Conservation (phyloP, 176 grass and related monocot species). For the Elymus sibiricus region DNA sequence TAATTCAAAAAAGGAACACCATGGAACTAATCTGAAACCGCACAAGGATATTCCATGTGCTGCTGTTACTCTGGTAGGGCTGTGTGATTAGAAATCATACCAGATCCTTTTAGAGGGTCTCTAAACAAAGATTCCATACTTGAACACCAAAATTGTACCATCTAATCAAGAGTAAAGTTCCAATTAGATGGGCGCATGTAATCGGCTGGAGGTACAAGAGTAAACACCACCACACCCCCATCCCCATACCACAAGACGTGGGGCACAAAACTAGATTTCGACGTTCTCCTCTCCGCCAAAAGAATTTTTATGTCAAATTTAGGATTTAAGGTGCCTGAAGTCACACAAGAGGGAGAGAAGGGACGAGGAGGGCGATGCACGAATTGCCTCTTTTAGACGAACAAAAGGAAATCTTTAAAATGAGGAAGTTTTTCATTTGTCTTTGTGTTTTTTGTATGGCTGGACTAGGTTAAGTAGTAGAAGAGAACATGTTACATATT, state of each 20-base stretch:
- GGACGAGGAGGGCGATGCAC: too few species aligned
- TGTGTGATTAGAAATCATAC: not conserved
- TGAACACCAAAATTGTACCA: not conserved
- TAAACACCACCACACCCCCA: too few species aligned
- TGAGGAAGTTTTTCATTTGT: not conserved
- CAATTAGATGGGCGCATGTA: not conserved
- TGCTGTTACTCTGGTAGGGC: not conserved
- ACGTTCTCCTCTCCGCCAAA: too few species aligned
- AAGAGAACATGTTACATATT: not conserved
- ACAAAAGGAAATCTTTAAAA: conserved; percentile 8
- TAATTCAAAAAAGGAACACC: not conserved
- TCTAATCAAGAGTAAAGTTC: not conserved
- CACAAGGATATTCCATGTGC: not conserved
- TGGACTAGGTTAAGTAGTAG: not conserved
- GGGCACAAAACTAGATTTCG: too few species aligned
- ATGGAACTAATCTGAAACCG: not conserved
- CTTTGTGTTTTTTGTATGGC: not conserved
- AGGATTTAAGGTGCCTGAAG: too few species aligned
- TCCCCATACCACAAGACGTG: too few species aligned
- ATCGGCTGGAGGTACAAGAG: too few species aligned
- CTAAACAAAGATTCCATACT: not conserved
- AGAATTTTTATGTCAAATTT: too few species aligned
- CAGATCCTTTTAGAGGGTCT: not conserved
- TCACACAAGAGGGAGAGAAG: too few species aligned
- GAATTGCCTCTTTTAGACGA: not conserved